phyloP scores from a whole-genome alignment of 2,329 filamentous ascomycete genomes.

The Claviceps fusiformis region DNA sequence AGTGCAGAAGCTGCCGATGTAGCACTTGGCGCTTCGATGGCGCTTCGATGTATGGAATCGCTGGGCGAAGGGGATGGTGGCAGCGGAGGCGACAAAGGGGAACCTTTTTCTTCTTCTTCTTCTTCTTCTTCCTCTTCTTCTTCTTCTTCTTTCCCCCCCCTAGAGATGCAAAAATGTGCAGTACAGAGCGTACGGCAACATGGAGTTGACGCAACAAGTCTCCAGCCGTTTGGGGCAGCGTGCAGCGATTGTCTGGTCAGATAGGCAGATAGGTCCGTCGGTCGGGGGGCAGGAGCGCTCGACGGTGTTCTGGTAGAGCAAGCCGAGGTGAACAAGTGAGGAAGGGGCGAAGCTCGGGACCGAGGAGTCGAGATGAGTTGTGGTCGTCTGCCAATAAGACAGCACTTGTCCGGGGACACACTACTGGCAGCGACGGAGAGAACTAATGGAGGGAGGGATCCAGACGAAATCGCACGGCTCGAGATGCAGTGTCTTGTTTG shows the following conservation, averaged over 20 bases:
- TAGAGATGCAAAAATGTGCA: background rate
- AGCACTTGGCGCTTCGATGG: too few species aligned
- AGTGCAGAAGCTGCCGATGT: background rate
- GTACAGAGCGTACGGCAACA: conserved; percentile 11
- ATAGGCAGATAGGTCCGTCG: background rate
- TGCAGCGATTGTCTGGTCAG: too few species aligned
- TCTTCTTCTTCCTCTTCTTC: too few species aligned
- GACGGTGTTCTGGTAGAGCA: background rate
- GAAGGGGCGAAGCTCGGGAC: background rate
- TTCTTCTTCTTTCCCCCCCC: too few species aligned
- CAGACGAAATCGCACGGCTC: background rate
- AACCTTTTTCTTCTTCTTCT: too few species aligned
- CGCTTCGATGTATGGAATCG: background rate
- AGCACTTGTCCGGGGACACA: too few species aligned
- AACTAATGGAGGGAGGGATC: background rate
- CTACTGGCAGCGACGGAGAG: background rate
- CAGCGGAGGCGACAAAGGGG: conserved; percentile 1
- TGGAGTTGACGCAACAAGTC: conserved; percentile 15
- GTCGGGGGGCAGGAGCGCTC: conserved; percentile 1
- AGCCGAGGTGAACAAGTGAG: background rate
- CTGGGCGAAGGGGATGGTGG: background rate
- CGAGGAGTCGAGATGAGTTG: background rate
- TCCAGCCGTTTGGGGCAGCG: too few species aligned
- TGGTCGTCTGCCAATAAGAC: background rate
- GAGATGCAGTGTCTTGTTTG: background rate